phyloP scores from a whole-genome alignment of 805 yeast species.

The Ogataea pini region DNA sequence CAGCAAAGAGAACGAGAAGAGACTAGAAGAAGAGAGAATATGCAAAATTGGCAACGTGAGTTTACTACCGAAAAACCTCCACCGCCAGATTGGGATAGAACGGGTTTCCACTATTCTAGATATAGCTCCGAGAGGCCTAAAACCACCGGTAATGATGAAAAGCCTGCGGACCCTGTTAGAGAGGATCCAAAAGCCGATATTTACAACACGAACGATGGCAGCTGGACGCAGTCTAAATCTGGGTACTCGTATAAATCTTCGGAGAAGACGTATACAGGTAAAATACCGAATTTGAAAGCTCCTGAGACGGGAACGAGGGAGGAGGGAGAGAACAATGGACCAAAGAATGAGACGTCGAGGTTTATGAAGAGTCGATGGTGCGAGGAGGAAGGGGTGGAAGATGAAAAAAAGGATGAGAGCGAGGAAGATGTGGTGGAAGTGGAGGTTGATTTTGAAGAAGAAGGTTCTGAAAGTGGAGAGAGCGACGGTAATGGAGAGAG shows the following conservation, averaged over 20 bases:
- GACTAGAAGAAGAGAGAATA: slow-evolving; percentile 7
- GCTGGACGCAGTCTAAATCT: slow-evolving; percentile 28
- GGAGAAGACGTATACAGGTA: slow-evolving; percentile 31
- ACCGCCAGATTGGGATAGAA: slow-evolving; percentile 1
- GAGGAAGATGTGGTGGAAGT: neutral
- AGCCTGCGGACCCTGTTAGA: neutral
- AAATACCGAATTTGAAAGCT: slow-evolving; percentile 21
- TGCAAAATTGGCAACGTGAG: neutral
- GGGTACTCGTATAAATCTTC: slow-evolving; percentile 30
- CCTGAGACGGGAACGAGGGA: slow-evolving; percentile 4
- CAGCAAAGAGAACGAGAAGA: slow-evolving; percentile 13
- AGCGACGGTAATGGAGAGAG: neutral
- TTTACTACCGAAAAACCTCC: neutral
- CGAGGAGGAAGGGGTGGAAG: slow-evolving; percentile 1
- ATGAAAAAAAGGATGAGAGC: neutral
- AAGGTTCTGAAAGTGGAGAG: neutral
- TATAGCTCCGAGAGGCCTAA: slow-evolving; percentile 1
- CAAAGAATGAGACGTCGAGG: no score
- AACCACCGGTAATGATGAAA: neutral
- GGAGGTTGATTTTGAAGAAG: neutral
- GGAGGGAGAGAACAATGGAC: neutral
- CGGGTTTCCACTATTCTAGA: neutral
- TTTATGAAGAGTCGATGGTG: neutral
- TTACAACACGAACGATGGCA: slow-evolving; percentile 27
- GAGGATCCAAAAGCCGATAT: slow-evolving; percentile 23